A percentile compares a stretch with the other conserved stretches of the same genome.
These are phyloP conservation scores for Nannizziopsis barbatae DNA, from an alignment of 2,329 filamentous ascomycete species.

Conservation along the genomic window DNA sequence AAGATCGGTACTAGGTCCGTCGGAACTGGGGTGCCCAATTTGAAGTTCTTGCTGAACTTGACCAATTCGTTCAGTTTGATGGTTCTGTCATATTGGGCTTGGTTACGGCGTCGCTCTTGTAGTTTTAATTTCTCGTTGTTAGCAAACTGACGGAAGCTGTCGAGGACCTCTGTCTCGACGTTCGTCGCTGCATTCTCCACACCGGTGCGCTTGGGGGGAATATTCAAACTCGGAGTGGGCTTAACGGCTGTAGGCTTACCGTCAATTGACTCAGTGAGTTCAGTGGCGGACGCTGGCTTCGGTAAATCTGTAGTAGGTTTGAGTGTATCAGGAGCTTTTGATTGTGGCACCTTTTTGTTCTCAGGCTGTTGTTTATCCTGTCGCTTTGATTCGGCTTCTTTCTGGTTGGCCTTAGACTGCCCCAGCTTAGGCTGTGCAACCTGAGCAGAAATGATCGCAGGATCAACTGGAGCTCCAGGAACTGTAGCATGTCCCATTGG, in stretches of 20 bases:
- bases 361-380: not conserved
- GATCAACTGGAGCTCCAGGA: conserved; percentile 66
- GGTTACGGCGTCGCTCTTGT: conserved; percentile 46
- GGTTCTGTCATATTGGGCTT: conserved; percentile 63
- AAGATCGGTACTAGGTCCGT: conserved; percentile 87
- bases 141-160: conserved; percentile 55
- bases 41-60: conserved; percentile 90
- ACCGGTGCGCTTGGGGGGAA: conserved; percentile 26
- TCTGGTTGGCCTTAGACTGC: conserved; percentile 3
- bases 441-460: conserved; percentile 83
- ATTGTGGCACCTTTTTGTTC: not conserved
- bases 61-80: conserved; percentile 88
- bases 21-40: conserved; percentile 84
- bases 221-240: conserved; percentile 30
- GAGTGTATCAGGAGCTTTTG: conserved; percentile 14
- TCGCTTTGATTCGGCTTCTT: conserved; percentile 1
- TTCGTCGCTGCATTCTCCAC: conserved; percentile 48
- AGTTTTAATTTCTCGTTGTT: conserved; percentile 51
- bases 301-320: conserved; percentile 15
- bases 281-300: conserved; percentile 19
- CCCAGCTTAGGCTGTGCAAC: conserved; percentile 38
- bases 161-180: conserved; percentile 50
- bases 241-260: conserved; percentile 21
- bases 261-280: conserved; percentile 19
- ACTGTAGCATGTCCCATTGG: conserved; percentile 63